Percentiles rank a stretch among this genome's conserved stretches.
phyloP scores from a whole-genome alignment of 192 early-diverging fungal species.

The Podila verticillata region DNA sequence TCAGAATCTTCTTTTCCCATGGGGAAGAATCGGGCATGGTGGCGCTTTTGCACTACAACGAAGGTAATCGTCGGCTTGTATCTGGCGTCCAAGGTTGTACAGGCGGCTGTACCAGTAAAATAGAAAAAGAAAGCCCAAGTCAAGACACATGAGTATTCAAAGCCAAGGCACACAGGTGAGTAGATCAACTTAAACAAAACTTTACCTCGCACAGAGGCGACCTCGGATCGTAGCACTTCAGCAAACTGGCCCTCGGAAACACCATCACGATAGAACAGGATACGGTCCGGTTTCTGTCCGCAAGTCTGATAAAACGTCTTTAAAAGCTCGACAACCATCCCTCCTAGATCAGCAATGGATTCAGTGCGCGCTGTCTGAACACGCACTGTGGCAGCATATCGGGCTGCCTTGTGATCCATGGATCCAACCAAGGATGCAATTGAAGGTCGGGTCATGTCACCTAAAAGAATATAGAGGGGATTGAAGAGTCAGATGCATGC shows the following conservation, averaged over 20 bases:
- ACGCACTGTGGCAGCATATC: constrained; percentile 71
- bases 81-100: constrained; percentile 64
- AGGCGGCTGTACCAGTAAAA: constrained; percentile 61
- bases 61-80: constrained; percentile 89
- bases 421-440: constrained; percentile 82
- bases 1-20: constrained; percentile 67
- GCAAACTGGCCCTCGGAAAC: constrained; percentile 89
- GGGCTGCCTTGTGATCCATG: constrained; percentile 69
- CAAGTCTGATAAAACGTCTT: constrained; percentile 70
- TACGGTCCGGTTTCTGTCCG: constrained; percentile 78
- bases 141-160: too few species aligned
- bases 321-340: constrained; percentile 72
- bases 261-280: constrained; percentile 92
- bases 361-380: constrained; percentile 76
- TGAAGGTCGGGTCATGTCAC: constrained; percentile 67
- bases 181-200: too few species aligned
- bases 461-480: not conserved
- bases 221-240: constrained; percentile 78
- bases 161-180: too few species aligned
- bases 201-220: constrained; percentile 66
- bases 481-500: not conserved
- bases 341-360: constrained; percentile 74
- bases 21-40: constrained; percentile 90
- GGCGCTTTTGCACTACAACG: constrained; percentile 88
- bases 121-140: not conserved